These are phyloP conservation scores for Thielaviopsis populi DNA, from an alignment of 2,329 filamentous ascomycete genomes.

Conservation along the genomic window DNA sequence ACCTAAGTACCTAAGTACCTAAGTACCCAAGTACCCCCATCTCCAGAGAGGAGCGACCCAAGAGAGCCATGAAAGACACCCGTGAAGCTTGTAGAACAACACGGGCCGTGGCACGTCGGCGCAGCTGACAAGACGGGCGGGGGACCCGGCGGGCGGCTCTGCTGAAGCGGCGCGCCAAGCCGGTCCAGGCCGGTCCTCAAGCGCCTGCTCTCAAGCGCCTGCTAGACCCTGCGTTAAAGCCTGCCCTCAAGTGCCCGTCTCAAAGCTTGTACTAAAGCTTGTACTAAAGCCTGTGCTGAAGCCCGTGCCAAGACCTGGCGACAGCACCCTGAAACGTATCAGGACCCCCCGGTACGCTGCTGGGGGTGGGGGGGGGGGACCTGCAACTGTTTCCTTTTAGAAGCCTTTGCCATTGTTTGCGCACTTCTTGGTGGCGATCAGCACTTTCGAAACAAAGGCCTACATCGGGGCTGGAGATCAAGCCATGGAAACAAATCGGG, in stretches of 20 bases:
- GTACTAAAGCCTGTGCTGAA: not conserved
- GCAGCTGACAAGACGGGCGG: not conserved
- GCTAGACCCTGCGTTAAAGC: too few relatives aligned
- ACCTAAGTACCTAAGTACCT: too few relatives aligned
- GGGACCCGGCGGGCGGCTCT: not conserved
- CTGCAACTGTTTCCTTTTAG: not conserved
- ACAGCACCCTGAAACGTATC: conserved; percentile 5
- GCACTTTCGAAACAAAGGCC: not conserved
- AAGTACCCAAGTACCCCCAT: not conserved
- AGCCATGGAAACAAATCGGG: not conserved
- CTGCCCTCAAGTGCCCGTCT: too few relatives aligned
- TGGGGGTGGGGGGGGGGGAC: not conserved
- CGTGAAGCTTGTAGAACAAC: not conserved
- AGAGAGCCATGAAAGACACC: not conserved
- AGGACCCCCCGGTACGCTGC: not conserved
- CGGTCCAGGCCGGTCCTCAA: not conserved
- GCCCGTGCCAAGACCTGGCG: conserved; percentile 6
- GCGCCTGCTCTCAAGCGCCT: too few relatives aligned
- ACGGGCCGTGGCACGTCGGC: not conserved
- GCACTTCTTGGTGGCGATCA: not conserved
- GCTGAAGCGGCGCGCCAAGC: too few relatives aligned
- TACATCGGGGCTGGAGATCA: not conserved
- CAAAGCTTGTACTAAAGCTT: too few relatives aligned
- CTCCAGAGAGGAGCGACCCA: not conserved
- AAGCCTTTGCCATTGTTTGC: not conserved